Percentiles rank a stretch among this genome's conserved stretches.
Conservation (phyloP, 2,329 filamentous ascomycete species). For the Penicillium polonicum region DNA sequence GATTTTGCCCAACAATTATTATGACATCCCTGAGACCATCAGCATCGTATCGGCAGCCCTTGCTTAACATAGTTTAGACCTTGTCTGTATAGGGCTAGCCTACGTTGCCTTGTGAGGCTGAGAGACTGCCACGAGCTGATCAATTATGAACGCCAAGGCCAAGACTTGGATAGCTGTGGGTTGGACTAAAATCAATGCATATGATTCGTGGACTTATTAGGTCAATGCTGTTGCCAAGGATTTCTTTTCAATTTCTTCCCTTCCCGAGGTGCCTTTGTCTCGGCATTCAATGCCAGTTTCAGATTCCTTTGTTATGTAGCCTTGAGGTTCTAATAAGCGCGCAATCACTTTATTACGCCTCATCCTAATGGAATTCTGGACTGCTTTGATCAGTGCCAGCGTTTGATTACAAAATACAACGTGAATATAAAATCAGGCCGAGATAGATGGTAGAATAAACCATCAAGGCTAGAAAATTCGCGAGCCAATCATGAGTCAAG, state of each 20-base stretch:
- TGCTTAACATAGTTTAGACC: background rate
- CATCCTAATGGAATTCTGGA: background rate
- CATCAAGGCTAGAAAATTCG: background rate
- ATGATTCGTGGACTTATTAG: background rate
- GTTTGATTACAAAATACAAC: background rate
- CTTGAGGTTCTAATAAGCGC: background rate
- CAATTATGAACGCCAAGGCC: background rate
- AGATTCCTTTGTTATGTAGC: background rate
- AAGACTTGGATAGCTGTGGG: background rate
- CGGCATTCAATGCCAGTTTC: background rate
- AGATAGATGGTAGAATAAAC: background rate
- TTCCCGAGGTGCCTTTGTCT: background rate
- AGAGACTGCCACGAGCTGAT: background rate
- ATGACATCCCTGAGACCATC: too few species aligned
- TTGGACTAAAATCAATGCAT: background rate
- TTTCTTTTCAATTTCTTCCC: background rate
- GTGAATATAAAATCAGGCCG: background rate
- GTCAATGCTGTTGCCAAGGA: background rate
- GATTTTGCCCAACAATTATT: background rate
- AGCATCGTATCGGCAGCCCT: background rate
- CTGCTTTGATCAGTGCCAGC: background rate
- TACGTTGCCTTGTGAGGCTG: background rate
- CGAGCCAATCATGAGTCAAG: too few species aligned
- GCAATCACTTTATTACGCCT: background rate
- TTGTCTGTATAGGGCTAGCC: background rate